Base-by-base conservation (phyloP, 75 land plant genomes). In the Pinus tabuliformis region DNA sequence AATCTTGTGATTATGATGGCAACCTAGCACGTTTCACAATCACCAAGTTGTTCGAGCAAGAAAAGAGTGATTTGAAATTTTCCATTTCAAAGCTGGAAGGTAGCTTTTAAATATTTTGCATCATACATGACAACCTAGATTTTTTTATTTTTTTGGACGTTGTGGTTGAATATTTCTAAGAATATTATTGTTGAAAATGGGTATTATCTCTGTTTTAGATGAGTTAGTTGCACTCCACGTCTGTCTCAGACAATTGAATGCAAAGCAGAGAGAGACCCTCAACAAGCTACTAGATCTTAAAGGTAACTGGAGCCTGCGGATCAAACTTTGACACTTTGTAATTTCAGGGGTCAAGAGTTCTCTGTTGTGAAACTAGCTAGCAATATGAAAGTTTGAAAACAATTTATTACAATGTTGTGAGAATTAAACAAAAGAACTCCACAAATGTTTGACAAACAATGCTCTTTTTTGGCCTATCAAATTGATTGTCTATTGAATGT, bases 241-340 rank as follows among this genome's bases (percentile, higher is more conserved):
- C 58, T 22, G 13, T 39, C 30, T 78, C 26, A 57, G 60, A 45
- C 28, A 73, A 15, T 52, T 72, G 62, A 76, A 78, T n/a, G 59
- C 80, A 18, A n/a, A 42, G 56, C 56, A 76, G 45, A 72, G 65
- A 16, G 60, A 42, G 57, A 24, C 52, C 13, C 62, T 73, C 13
- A 59, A 73, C 76, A 73, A 73, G 61, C 59, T 52, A 26, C 75
- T 78, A 56, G 80, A 78, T 58, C 76, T 78, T 54, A 78, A 78
- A 78, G 80, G 80, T 73, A 42, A 45, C 13, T 11, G 3, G 54
- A 49, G 54, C 54, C 11, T 9, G 54, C 2, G 11, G 54, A 49
- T 49, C 30, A 17, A 61, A 18, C 66, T 60, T 30, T 18, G 37
- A 33, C n/a, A 22, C 37, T 22, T 36, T 26, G 17, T 3, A 22